Evolutionary conservation across 1,139 yeast species (phyloP).

Genomic region (Ogataea hybrid): DNA sequence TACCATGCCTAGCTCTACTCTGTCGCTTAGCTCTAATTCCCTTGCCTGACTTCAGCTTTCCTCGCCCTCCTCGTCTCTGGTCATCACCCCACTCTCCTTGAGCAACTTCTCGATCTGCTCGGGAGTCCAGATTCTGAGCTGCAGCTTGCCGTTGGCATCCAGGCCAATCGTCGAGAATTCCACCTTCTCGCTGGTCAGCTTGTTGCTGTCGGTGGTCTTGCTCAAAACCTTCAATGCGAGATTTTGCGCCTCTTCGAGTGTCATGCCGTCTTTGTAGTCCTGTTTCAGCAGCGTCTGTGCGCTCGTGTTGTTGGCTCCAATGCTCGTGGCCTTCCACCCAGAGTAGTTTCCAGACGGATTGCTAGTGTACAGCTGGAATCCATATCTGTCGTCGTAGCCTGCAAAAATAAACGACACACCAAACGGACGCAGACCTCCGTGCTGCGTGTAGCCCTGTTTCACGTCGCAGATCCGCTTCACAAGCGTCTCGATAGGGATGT

Average conservation of each 20-base stretch:
- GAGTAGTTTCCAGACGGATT: slow-evolving; percentile 97
- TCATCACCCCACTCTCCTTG: slow-evolving; percentile 62
- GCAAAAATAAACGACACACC: slow-evolving; percentile 97
- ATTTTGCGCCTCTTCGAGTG: slow-evolving; percentile 77
- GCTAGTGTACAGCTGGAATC: slow-evolving; percentile 90
- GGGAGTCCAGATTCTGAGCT: slow-evolving; percentile 78
- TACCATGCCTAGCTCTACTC: slow-evolving; percentile 2
- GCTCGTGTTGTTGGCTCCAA: slow-evolving; percentile 94
- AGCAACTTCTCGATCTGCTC: slow-evolving; percentile 72
- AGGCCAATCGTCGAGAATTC: slow-evolving; percentile 81
- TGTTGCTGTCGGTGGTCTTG: slow-evolving; percentile 90
- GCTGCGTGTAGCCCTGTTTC: slow-evolving; percentile 98
- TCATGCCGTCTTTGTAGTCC: slow-evolving; percentile 84
- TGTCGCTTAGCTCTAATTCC: no score
- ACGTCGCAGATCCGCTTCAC: slow-evolving; percentile 89
- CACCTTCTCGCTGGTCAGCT: slow-evolving; percentile 81
- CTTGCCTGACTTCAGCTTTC: not conserved
- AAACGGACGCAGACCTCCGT: slow-evolving; percentile 97
- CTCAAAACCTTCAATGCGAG: slow-evolving; percentile 89
- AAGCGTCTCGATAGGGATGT: slow-evolving; percentile 86
- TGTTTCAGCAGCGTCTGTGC: slow-evolving; percentile 95
- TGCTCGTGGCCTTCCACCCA: slow-evolving; percentile 98
- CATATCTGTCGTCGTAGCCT: slow-evolving; percentile 88
- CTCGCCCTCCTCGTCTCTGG: slow-evolving; percentile 39
- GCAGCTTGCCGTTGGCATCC: slow-evolving; percentile 47